A percentile compares a stretch with the other conserved stretches of the same genome.
These are phyloP conservation scores for Fusarium sp. DNA, from an alignment of 2,329 filamentous ascomycete species.

Conservation along the genomic window DNA sequence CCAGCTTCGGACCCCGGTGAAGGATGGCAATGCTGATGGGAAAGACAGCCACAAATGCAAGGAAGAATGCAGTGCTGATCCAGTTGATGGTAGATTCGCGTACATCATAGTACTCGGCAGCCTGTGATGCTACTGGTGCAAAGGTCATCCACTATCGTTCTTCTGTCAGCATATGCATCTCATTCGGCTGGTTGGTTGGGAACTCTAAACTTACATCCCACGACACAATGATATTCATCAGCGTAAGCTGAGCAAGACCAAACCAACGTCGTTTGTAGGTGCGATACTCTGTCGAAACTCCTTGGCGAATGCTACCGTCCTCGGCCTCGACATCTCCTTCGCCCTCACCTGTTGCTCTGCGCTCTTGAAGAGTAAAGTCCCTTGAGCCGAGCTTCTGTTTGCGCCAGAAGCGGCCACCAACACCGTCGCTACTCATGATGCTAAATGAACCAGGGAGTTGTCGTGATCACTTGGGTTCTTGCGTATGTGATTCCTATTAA, in stretches of 20 bases:
- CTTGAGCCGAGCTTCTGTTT: constrained; percentile 47
- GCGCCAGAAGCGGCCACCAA: constrained; percentile 46
- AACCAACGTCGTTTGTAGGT: constrained; percentile 90
- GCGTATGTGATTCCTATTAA: constrained; percentile 5
- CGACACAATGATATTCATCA: constrained; percentile 92
- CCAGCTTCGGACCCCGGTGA: constrained; percentile 81
- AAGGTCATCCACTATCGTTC: constrained; percentile 83
- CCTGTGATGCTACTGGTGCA: constrained; percentile 80
- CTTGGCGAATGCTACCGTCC: constrained; percentile 45
- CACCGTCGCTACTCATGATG: constrained; percentile 39
- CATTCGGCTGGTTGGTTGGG: background rate
- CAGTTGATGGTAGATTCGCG: constrained; percentile 86
- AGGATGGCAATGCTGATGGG: constrained; percentile 82
- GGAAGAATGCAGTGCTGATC: constrained; percentile 88
- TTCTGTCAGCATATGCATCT: constrained; percentile 20
- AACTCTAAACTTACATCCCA: constrained; percentile 81
- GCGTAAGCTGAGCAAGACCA: constrained; percentile 82
- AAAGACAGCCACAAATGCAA: constrained; percentile 80
- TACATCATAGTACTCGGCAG: constrained; percentile 81
- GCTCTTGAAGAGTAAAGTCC: constrained; percentile 47
- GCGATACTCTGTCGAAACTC: constrained; percentile 51
- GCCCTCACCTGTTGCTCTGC: constrained; percentile 34
- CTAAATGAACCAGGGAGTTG: constrained; percentile 12
- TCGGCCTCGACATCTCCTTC: constrained; percentile 41
- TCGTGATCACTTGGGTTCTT: constrained; percentile 9